Evolutionary conservation across 2,329 filamentous ascomycete genomes (phyloP).

Genomic region (Colletotrichum sp.): DNA sequence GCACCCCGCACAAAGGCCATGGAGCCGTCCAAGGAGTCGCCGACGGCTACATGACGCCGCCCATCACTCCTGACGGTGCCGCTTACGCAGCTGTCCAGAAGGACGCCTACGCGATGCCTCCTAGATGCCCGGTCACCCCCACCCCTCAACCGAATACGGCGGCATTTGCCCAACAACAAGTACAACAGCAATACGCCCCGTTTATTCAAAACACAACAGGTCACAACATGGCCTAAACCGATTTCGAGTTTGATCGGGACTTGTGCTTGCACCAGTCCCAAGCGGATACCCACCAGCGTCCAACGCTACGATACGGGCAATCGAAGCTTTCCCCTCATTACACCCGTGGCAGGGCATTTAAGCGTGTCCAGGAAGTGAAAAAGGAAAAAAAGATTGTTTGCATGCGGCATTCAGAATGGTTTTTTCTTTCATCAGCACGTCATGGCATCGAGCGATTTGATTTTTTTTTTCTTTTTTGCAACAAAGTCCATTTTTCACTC

Average conservation of each 20-base stretch:
- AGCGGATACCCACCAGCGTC: background rate
- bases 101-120: conserved; percentile 52
- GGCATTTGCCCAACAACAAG: conserved; percentile 39
- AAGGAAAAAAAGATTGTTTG: conserved; percentile 21
- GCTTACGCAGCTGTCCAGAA: conserved; percentile 55
- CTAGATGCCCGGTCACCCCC: conserved; percentile 67
- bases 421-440: conserved; percentile 37
- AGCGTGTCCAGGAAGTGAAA: conserved; percentile 16
- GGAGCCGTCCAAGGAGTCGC: conserved; percentile 65
- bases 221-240: conserved; percentile 29
- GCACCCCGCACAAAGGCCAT: conserved; percentile 80
- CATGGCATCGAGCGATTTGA: conserved; percentile 51
- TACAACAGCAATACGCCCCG: conserved; percentile 49
- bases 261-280: background rate
- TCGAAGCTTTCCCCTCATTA: conserved; percentile 9
- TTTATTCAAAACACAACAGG: conserved; percentile 46
- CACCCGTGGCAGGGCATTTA: conserved; percentile 3
- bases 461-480: conserved; percentile 26
- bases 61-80: conserved; percentile 80
- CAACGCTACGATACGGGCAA: conserved; percentile 18
- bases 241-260: background rate
- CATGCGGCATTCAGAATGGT: conserved; percentile 37
- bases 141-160: conserved; percentile 55
- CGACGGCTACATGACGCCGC: conserved; percentile 82
- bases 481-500: conserved; percentile 33